phyloP scores from a whole-genome alignment of 2,329 filamentous ascomycete genomes.

The Phialophora chinensis region DNA sequence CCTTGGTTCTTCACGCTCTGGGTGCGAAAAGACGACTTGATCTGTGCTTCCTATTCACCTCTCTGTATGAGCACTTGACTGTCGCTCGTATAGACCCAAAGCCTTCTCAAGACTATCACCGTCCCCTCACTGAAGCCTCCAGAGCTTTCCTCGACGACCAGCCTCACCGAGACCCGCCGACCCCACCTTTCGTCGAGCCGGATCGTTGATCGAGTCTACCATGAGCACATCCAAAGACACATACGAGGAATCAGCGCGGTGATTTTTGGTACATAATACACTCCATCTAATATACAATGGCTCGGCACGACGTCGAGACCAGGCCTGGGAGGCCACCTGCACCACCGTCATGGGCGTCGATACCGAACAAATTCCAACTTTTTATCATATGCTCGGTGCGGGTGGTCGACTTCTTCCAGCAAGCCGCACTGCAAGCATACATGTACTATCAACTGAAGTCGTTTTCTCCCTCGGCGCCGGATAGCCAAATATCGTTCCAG shows the following conservation, averaged over 20 bases:
- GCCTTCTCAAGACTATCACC: neutral
- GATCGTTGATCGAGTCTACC: neutral
- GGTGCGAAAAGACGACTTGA: neutral
- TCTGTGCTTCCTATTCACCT: neutral
- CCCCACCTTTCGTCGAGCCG: neutral
- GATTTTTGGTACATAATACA: constrained; percentile 3
- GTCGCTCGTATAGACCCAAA: constrained; percentile 21
- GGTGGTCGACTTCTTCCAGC: constrained; percentile 76
- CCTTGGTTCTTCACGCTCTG: neutral
- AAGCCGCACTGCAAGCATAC: constrained; percentile 73
- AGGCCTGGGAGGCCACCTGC: constrained; percentile 24
- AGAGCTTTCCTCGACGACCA: neutral
- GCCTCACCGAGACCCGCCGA: neutral
- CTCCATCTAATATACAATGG: constrained; percentile 22
- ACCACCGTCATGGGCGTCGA: constrained; percentile 65
- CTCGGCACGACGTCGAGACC: constrained; percentile 22
- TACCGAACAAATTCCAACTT: constrained; percentile 74
- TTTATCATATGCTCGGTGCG: constrained; percentile 74
- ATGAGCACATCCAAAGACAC: constrained; percentile 14
- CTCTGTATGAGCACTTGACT: constrained; percentile 27
- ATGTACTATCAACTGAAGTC: constrained; percentile 80
- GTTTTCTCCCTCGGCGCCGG: constrained; percentile 61
- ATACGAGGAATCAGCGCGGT: constrained; percentile 11
- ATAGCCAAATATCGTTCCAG: constrained; percentile 69
- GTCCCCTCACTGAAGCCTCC: neutral